Percentiles rank a stretch among this genome's conserved stretches.
phyloP scores from a whole-genome alignment of 2,329 filamentous ascomycete genomes.

The Xylaria polymorpha region DNA sequence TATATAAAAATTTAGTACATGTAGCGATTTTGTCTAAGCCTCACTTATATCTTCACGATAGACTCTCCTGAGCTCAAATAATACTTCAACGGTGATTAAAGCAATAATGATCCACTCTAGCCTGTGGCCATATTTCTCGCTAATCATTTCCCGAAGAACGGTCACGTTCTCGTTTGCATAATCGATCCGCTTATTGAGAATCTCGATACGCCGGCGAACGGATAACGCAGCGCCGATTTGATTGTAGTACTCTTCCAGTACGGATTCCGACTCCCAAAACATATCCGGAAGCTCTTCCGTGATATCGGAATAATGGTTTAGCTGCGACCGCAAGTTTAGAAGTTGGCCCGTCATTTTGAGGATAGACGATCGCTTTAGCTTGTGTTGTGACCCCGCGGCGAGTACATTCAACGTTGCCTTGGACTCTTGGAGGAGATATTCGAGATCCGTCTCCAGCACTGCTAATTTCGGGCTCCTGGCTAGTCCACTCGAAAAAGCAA shows the following conservation, averaged over 20 bases:
- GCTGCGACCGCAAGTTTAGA: constrained; percentile 85
- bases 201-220: constrained; percentile 89
- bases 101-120: constrained; percentile 97
- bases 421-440: constrained; percentile 87
- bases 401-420: constrained; percentile 83
- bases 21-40: constrained; percentile 18
- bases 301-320: constrained; percentile 96
- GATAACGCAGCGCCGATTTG: constrained; percentile 91
- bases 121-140: constrained; percentile 87
- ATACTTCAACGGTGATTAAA: constrained; percentile 91
- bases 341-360: constrained; percentile 94
- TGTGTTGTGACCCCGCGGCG: constrained; percentile 66
- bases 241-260: constrained; percentile 94
- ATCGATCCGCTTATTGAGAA: constrained; percentile 96
- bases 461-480: constrained; percentile 94
- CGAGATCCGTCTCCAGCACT: constrained; percentile 85
- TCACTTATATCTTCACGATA: constrained; percentile 45
- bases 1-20: constrained; percentile 27
- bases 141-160: constrained; percentile 87
- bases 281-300: constrained; percentile 95
- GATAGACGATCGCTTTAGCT: constrained; percentile 80
- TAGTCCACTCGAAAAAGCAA: constrained; percentile 94
- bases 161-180: constrained; percentile 96
- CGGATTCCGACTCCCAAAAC: constrained; percentile 97
- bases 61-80: constrained; percentile 75